Evolutionary conservation across 2,329 filamentous ascomycete genomes (phyloP).

Genomic region (Monilinia fructicola): DNA sequence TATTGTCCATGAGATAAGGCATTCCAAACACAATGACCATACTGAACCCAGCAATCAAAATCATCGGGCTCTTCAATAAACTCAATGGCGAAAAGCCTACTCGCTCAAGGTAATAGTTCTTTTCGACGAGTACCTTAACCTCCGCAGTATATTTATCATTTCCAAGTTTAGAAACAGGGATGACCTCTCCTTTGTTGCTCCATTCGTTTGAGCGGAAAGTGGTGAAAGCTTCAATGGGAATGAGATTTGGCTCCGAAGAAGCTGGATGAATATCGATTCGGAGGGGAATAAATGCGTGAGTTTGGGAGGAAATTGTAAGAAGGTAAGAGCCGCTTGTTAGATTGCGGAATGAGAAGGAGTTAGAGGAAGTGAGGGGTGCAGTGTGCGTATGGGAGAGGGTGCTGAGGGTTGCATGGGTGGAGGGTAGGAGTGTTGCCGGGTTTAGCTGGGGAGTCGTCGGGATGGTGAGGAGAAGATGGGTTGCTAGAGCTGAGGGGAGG

Average conservation of each 20-base stretch:
- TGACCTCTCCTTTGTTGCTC: slow-evolving; percentile 74
- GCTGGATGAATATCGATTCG: slow-evolving; percentile 66
- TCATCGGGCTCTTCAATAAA: slow-evolving; percentile 94
- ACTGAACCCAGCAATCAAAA: slow-evolving; percentile 81
- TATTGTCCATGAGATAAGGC: slow-evolving; percentile 94
- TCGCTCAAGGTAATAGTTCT: slow-evolving; percentile 76
- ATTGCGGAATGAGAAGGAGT: slow-evolving; percentile 74
- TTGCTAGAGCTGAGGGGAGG: slow-evolving; percentile 42
- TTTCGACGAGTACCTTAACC: slow-evolving; percentile 43
- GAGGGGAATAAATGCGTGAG: slow-evolving; percentile 74
- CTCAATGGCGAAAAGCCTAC: slow-evolving; percentile 73
- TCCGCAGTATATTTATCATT: slow-evolving; percentile 16
- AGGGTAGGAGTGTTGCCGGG: slow-evolving; percentile 49
- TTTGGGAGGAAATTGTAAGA: slow-evolving; percentile 73
- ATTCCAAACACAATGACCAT: slow-evolving; percentile 85
- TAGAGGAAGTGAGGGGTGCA: slow-evolving; percentile 65
- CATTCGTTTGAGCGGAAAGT: slow-evolving; percentile 88
- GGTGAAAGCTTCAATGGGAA: slow-evolving; percentile 67
- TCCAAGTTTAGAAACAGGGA: slow-evolving; percentile 41
- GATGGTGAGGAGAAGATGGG: slow-evolving; percentile 37
- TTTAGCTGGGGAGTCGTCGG: slow-evolving; percentile 35
- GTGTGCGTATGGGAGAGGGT: slow-evolving; percentile 51
- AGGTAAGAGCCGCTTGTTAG: slow-evolving; percentile 75
- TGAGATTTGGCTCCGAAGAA: slow-evolving; percentile 36
- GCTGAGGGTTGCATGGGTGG: slow-evolving; percentile 66